Evolutionary conservation across 2,329 filamentous ascomycete species (phyloP).

Genomic region (Ophiostoma quercus): DNA sequence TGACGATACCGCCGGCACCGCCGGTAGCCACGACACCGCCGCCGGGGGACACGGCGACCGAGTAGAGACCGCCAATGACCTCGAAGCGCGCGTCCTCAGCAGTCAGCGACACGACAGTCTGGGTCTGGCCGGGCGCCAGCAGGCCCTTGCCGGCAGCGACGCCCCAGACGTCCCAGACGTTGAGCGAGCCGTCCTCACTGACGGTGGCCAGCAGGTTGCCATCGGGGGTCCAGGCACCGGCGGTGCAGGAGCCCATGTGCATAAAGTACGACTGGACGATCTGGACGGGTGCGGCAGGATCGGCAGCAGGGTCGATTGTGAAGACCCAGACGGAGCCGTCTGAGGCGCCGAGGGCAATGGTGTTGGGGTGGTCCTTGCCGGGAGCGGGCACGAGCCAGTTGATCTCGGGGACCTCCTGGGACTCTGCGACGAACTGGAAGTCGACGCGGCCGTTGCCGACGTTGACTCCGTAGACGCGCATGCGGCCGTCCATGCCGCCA

Average conservation of each 20-base stretch:
- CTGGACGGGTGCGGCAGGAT: conserved; percentile 57
- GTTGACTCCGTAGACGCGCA: conserved; percentile 59
- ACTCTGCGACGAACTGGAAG: conserved; percentile 64
- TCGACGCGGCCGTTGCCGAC: conserved; percentile 34
- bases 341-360: conserved; percentile 77
- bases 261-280: conserved; percentile 91
- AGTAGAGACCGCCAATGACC: conserved; percentile 87
- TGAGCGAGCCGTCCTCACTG: conserved; percentile 79
- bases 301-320: conserved; percentile 62
- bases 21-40: conserved; percentile 78
- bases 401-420: conserved; percentile 88
- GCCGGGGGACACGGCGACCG: conserved; percentile 74
- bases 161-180: conserved; percentile 89
- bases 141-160: conserved; percentile 58
- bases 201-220: conserved; percentile 83
- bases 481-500: conserved; percentile 77
- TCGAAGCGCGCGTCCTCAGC: conserved; percentile 81
- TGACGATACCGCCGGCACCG: conserved; percentile 80
- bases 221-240: conserved; percentile 84
- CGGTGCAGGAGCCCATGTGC: conserved; percentile 80
- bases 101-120: conserved; percentile 71
- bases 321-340: conserved; percentile 97
- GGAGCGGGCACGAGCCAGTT: conserved; percentile 84
- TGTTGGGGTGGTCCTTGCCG: conserved; percentile 65
- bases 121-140: conserved; percentile 41